These are phyloP conservation scores for Raphanus hybrid DNA, from an alignment of 441 rosid genomes.

Conservation along the genomic window DNA sequence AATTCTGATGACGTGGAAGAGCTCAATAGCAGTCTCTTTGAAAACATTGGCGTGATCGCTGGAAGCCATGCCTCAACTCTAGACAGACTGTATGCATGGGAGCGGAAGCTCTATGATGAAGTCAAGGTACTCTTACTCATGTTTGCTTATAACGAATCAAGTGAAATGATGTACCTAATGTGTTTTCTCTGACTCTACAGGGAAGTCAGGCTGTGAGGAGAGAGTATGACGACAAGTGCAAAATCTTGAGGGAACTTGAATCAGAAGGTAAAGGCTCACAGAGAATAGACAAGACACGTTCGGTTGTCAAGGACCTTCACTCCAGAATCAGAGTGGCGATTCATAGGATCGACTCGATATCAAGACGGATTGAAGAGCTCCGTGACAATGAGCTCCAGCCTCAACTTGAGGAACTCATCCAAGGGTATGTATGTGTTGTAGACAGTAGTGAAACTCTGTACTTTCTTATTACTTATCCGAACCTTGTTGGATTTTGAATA, in stretches of 20 bases:
- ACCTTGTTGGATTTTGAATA: constrained; percentile 41
- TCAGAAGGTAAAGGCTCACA: constrained; percentile 60
- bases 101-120: constrained; percentile 96
- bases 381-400: constrained; percentile 97
- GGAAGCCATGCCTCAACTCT: constrained; percentile 97
- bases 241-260: constrained; percentile 70
- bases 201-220: constrained; percentile 79
- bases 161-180: neutral
- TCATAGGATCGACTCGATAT: constrained; percentile 87
- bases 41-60: constrained; percentile 79
- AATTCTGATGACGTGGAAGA: constrained; percentile 72
- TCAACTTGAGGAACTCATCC: constrained; percentile 92
- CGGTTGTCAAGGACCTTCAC: constrained; percentile 88
- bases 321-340: constrained; percentile 94
- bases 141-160: neutral
- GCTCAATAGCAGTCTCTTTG: constrained; percentile 59
- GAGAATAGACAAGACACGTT: constrained; percentile 81
- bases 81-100: constrained; percentile 97
- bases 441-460: neutral
- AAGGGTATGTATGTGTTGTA: constrained; percentile 67
- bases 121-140: constrained; percentile 67
- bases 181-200: constrained; percentile 46
- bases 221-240: constrained; percentile 75
- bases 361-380: constrained; percentile 86
- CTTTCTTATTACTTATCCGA: neutral